Percentiles rank a stretch among this genome's conserved stretches.
These are phyloP conservation scores for Acorus calamus DNA, from an alignment of 106 monocot species.

Conservation along the genomic window DNA sequence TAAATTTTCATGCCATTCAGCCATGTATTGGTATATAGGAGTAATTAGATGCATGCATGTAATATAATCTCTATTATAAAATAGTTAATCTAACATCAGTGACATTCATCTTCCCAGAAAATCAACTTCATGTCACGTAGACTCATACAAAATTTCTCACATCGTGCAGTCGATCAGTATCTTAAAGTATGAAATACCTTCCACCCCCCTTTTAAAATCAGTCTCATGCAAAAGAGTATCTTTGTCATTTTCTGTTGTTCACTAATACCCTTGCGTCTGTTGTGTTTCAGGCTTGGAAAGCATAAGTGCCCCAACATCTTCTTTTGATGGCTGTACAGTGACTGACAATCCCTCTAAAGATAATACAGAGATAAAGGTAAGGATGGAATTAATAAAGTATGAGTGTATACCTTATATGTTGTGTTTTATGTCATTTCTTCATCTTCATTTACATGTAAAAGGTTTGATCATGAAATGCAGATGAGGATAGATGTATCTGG, in stretches of 20 bases:
- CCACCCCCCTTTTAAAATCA: no score
- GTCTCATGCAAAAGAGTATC: background rate
- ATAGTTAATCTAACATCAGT: no score
- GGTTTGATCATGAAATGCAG: slow-evolving; percentile 15
- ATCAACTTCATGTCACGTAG: no score
- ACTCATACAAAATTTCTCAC: background rate
- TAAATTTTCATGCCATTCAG: no score
- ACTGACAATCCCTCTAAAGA: background rate
- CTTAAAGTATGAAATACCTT: slow-evolving; percentile 6
- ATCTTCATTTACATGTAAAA: no score
- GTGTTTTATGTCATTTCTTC: no score
- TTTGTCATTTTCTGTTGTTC: background rate
- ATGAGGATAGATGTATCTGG: slow-evolving; percentile 41
- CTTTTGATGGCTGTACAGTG: slow-evolving; percentile 21
- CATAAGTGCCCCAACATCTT: slow-evolving; percentile 1
- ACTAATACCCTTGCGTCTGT: background rate
- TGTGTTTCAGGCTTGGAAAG: slow-evolving; percentile 6
- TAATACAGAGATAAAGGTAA: slow-evolving; percentile 29
- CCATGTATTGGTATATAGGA: no score
- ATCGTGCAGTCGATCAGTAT: slow-evolving; percentile 6
- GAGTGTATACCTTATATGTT: no score
- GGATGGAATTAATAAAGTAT: no score
- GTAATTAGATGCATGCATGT: no score
- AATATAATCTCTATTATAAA: no score
- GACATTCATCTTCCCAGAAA: no score